A percentile compares a stretch with the other conserved stretches of the same genome.
These are phyloP conservation scores for Termitomyces titanicus DNA, from an alignment of 768 basidiomycete genomes.

Conservation along the genomic window DNA sequence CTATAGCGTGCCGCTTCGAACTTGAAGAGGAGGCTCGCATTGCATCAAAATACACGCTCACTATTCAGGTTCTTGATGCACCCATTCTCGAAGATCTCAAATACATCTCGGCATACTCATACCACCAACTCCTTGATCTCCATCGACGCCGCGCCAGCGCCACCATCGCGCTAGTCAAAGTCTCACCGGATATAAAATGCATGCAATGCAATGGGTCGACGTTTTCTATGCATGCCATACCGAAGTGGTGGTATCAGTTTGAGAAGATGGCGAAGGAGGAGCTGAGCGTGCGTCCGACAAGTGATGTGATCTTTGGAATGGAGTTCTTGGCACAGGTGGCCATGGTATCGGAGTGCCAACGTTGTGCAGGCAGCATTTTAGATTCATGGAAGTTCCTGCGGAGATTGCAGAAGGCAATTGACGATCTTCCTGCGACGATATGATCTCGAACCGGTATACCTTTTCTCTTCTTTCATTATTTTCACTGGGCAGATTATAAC, in stretches of 20 bases:
- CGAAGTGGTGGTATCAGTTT: constrained; percentile 71
- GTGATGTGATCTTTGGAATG: constrained; percentile 57
- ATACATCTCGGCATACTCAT: constrained; percentile 64
- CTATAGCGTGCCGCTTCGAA: constrained; percentile 64
- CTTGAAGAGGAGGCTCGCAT: constrained; percentile 59
- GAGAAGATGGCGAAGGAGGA: constrained; percentile 55
- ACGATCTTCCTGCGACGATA: constrained; percentile 38
- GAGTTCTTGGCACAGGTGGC: constrained; percentile 54
- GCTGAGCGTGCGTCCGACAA: constrained; percentile 49
- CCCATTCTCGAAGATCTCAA: constrained; percentile 60
- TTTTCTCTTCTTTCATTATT: too few species aligned
- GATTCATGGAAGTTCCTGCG: constrained; percentile 56
- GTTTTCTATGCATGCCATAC: constrained; percentile 41
- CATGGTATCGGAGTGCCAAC: constrained; percentile 47
- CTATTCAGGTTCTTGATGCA: constrained; percentile 48
- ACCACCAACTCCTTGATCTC: constrained; percentile 59
- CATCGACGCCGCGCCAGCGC: constrained; percentile 51
- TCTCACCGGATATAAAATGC: constrained; percentile 53
- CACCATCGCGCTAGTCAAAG: constrained; percentile 43
- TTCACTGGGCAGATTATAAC: too few species aligned
- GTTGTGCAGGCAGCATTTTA: constrained; percentile 67
- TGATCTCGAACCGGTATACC: not conserved
- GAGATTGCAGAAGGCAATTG: constrained; percentile 53
- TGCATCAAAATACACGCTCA: constrained; percentile 58
- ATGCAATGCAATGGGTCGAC: constrained; percentile 61